Base-by-base conservation (phyloP, 2,329 filamentous ascomycete genomes). In the Beauveria pseudobassiana region DNA sequence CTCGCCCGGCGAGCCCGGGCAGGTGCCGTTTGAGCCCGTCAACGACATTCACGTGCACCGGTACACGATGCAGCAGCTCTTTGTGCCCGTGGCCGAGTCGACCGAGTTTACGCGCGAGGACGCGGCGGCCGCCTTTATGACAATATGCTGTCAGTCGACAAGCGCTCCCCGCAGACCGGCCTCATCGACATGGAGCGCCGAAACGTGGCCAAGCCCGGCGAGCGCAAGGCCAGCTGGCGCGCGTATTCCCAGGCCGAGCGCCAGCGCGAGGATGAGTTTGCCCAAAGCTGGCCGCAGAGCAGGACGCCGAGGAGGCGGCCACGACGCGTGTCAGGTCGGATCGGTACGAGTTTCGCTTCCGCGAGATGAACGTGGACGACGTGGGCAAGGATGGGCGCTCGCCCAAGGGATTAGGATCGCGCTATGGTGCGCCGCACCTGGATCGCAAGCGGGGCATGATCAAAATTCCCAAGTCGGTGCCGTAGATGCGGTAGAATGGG, bases 401-500 rank as follows among this genome's bases (percentile, higher is more conserved):
- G 5, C 73, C 75, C 42, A 73, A 71, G 28, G 84, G 76, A 14
- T 78, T 83, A 2, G 87, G 87, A 22, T 85, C 81, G 80, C 77
- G 84, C 63, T 89, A 89, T 67, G 87, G 87, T 63, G 80, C 80
- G 63, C 86, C 87, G 12, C 77, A 79, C 65, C 78, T 83, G 69
- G 87, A 89, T 69, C 80, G 87, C 62, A 83, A 80, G 74, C 82
- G 80, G 67, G 86, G 83, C n/a, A 69, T 82, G 70, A 74, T 87
- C 75, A 89, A 88, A 80, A 88, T 89, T 69, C 86, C 87, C 24
- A 87, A 82, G 42, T 81, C 78, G 59, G 84, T 88, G 60, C 82
- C 80, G 63, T 84, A 67, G 78, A 50, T 38, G 49, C 6, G 28
- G 20, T 16, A 51, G 30, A 14, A 12, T 7, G 16, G 43, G 28